Evolutionary conservation across 768 basidiomycete species (phyloP), one percentile per base, ranked within the genome.

Genomic region (Phaffia australis): DNA sequence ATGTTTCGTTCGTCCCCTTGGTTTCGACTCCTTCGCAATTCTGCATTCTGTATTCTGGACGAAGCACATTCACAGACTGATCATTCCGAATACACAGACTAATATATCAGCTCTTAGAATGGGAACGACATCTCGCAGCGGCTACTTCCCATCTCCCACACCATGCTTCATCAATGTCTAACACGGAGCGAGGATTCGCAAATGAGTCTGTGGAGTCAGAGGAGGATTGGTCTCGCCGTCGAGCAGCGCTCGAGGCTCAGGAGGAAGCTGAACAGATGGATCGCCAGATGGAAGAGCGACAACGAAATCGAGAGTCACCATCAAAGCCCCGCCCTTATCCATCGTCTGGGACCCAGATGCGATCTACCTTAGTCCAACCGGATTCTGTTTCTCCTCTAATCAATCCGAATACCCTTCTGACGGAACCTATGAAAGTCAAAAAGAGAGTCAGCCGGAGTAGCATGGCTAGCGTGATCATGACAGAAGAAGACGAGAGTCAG

Each of bases 31-130:
- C 21, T 21, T 29, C 27, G 8, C 9, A 59, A 59, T 63, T 16
- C 57, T 8, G 30, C 35, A 35, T 23, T n/a, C 42, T 25, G 9
- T 42, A 32, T 69, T 69, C 72, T 71, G 66, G 71, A 56, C 64
- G 70, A 50, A 68, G 66, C 70, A 71, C 67, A 63, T 67, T 66
- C 71, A 57, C 71, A 66, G 70, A 50, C 32, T 21, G 23, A 30
- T 64, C 58, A 52, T 29, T 65, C 42, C n/a, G 23, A n/a, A n/a
- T 66, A 27, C 1, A 71, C 72, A 90, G 89, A 66, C 84, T 93
- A 75, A 91, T 93, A 78, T 92, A 92, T 81, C 90, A 93, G 78
- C 80, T 94, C 55, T 80, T 90, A 72, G 91, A 93, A 75, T 94
- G 92, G 76, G 89, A 92, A 76, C 87, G 88, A 69, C 81, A 70